These are phyloP conservation scores for Trametes sanguinea DNA, from an alignment of 768 basidiomycete species.

Conservation along the genomic window DNA sequence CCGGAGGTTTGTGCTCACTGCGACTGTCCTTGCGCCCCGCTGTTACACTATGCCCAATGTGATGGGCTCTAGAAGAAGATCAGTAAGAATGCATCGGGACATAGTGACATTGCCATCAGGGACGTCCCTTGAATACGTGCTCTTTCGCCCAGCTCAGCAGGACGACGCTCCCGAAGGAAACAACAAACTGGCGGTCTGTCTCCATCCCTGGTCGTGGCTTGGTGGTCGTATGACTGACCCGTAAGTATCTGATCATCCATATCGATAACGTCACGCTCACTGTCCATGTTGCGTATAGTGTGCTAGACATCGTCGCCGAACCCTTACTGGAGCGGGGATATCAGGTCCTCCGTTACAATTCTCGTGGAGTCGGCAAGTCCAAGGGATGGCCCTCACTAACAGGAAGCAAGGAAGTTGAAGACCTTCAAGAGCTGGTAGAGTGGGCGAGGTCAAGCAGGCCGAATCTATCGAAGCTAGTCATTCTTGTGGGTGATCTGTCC, in stretches of 20 bases:
- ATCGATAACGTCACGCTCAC: background rate
- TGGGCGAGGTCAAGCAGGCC: constrained; percentile 50
- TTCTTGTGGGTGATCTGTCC: constrained; percentile 52
- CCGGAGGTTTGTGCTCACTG: no score
- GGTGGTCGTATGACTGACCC: constrained; percentile 77
- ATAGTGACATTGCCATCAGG: constrained; percentile 28
- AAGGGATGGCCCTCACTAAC: constrained; percentile 74
- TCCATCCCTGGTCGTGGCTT: constrained; percentile 87
- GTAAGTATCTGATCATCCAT: constrained; percentile 46
- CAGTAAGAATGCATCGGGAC: constrained; percentile 3
- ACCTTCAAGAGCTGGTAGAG: constrained; percentile 62
- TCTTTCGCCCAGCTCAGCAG: background rate
- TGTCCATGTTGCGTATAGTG: constrained; percentile 37
- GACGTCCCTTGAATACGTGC: constrained; percentile 24
- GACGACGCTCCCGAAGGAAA: background rate
- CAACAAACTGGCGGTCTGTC: constrained; percentile 62
- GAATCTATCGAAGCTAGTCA: constrained; percentile 50
- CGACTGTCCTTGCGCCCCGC: no score
- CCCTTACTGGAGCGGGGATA: constrained; percentile 49
- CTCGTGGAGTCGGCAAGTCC: constrained; percentile 75
- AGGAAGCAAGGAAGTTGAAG: constrained; percentile 68
- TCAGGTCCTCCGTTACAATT: constrained; percentile 71
- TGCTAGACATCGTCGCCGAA: constrained; percentile 43
- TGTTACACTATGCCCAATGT: no score
- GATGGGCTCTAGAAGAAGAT: background rate